A percentile compares a stretch with the other conserved stretches of the same genome.
Conservation (phyloP, 75 land plant genomes). For the Selaginella tamariscina region DNA sequence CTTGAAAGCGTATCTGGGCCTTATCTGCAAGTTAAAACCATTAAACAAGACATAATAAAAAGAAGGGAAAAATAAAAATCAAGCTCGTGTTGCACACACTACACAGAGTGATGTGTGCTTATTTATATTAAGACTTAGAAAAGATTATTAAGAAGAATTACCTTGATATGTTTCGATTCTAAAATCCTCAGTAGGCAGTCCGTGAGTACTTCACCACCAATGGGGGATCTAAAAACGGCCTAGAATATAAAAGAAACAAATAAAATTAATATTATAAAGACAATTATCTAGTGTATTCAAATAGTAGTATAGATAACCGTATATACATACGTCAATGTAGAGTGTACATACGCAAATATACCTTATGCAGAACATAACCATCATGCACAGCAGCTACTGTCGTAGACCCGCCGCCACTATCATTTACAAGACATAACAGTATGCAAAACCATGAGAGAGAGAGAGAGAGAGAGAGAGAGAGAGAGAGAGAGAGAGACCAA, state of each 20-base stretch:
- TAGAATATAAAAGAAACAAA: constrained; percentile 11
- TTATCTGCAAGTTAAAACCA: constrained; percentile 38
- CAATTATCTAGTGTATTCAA: no score
- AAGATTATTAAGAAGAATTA: constrained; percentile 29
- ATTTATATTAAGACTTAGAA: no score
- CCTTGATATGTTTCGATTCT: constrained; percentile 65
- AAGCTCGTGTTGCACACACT: background rate
- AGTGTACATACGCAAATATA: no score
- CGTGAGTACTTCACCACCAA: constrained; percentile 82
- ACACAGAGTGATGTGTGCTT: background rate
- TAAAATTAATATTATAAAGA: background rate
- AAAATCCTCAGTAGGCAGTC: constrained; percentile 73
- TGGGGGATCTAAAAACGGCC: constrained; percentile 78
- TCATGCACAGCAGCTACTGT: constrained; percentile 92
- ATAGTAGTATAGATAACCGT: no score
- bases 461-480: background rate
- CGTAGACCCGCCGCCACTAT: constrained; percentile 92
- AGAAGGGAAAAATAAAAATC: background rate
- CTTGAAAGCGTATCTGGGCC: constrained; percentile 85
- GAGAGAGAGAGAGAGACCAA: constrained; percentile 31
- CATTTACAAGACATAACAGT: no score
- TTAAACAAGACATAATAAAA: background rate
- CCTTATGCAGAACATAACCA: constrained; percentile 98
- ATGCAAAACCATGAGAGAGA: background rate
- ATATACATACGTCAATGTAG: no score